Percentiles rank a stretch among this genome's conserved stretches.
Conservation (phyloP, 192 early-diverging fungal genomes). For the Podila horticola region DNA sequence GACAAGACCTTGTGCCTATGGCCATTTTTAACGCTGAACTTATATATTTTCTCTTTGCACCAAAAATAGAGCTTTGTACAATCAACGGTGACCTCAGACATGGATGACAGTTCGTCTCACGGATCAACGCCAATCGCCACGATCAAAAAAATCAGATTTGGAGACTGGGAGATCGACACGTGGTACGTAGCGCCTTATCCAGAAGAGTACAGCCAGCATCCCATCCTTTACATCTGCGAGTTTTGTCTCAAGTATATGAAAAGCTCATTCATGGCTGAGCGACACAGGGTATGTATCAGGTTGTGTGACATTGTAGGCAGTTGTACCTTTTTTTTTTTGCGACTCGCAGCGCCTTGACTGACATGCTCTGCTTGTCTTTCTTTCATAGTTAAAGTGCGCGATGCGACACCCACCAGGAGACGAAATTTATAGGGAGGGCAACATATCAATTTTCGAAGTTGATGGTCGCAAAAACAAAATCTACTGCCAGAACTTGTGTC, state of each 20-base stretch:
- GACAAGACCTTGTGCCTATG: not conserved
- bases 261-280: constrained; percentile 78
- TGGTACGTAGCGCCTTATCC: constrained; percentile 98
- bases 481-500: constrained; percentile 97
- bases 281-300: constrained; percentile 72
- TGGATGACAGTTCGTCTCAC: constrained; percentile 20
- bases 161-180: constrained; percentile 85
- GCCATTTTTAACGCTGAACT: too few species aligned
- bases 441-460: constrained; percentile 93
- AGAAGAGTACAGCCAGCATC: constrained; percentile 91
- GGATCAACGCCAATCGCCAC: constrained; percentile 44
- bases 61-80: constrained; percentile 11
- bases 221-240: constrained; percentile 91
- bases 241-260: constrained; percentile 99
- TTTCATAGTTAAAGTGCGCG: constrained; percentile 73
- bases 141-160: constrained; percentile 84
- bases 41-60: not conserved
- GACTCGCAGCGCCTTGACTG: not conserved
- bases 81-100: not conserved
- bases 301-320: not conserved
- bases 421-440: constrained; percentile 94
- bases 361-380: not conserved
- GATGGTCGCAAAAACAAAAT: constrained; percentile 98
- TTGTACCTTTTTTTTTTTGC: not conserved
- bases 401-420: constrained; percentile 92